Base-by-base conservation (phyloP, 139 green algal genomes). In the Chlorella sp. region DNA sequence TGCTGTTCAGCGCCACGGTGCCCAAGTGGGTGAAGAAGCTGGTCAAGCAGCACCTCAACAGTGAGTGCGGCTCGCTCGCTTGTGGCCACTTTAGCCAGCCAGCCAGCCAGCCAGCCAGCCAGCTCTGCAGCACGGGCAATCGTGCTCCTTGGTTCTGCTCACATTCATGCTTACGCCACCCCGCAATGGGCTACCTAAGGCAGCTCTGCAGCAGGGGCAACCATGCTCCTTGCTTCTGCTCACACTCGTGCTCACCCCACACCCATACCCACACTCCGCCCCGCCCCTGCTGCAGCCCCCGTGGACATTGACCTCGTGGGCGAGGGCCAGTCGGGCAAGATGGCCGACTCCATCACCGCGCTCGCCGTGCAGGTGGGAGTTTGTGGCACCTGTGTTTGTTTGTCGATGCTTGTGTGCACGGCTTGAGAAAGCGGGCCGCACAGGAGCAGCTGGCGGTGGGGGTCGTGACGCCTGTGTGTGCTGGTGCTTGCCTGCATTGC, bases 1-100 rank as follows among this genome's bases (percentile, higher is more conserved):
- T 98, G 91, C 91, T 99, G 38, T 99, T 99, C 94, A 95, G 84
- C 43, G 97, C 97, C 48, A 99, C 97, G 20, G 93, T 99, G 92
- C 97, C 97, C 34, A 73, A 76, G 6, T 99, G 97, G 97, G 95
- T 99, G 48, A 95, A 96, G 89, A 96, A 96, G 80, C 90, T 98
- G 79, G 90, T 92, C 1, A 87, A 84, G 65, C 30, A 34, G 36
- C 97, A 95, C 91, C 90, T 95, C 76, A 92, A 90, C 43, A 30
- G 72, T 78, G 72, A 78, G 72, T 48, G 6, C n/a, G 8, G n/a
- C n/a, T n/a, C n/a, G n/a, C n/a, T n/a, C n/a, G n/a, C n/a, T n/a
- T n/a, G n/a, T n/a, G n/a, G n/a, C n/a, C n/a, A n/a, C n/a, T n/a
- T n/a, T n/a, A n/a, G n/a, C n/a, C n/a, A n/a, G n/a, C n/a, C n/a